Evolutionary conservation across 192 early-diverging fungal genomes (phyloP).

Genomic region (Umbelopsis vinacea): DNA sequence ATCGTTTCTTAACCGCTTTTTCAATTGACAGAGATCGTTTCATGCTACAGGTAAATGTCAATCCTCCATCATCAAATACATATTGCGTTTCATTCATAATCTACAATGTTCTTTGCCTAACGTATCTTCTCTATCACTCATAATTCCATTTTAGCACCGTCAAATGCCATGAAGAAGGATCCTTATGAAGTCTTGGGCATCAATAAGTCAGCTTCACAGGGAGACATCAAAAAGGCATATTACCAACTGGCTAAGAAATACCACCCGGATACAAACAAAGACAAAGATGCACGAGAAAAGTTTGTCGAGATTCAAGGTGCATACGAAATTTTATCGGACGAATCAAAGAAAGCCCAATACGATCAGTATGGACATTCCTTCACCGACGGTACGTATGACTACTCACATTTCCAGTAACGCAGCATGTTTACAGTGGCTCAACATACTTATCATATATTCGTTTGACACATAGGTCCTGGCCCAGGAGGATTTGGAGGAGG

Average conservation of each 20-base stretch:
- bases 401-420: neutral
- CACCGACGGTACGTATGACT: constrained; percentile 5
- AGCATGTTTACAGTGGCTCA: too few species aligned
- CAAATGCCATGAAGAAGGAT: constrained; percentile 60
- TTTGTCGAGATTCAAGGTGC: constrained; percentile 98
- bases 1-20: neutral
- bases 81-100: too few species aligned
- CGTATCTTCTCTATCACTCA: too few species aligned
- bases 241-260: constrained; percentile 97
- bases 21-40: constrained; percentile 26
- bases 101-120: too few species aligned
- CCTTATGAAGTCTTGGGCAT: constrained; percentile 89
- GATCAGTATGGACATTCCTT: constrained; percentile 83
- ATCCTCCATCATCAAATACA: neutral
- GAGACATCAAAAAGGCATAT: constrained; percentile 98
- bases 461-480: neutral
- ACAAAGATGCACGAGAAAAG: constrained; percentile 87
- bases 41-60: constrained; percentile 37
- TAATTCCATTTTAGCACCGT: constrained; percentile 11
- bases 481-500: constrained; percentile 35
- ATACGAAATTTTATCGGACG: constrained; percentile 94
- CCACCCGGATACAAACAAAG: constrained; percentile 98
- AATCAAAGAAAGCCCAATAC: constrained; percentile 87
- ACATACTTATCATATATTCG: neutral
- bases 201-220: constrained; percentile 70